Evolutionary conservation across 2,329 filamentous ascomycete species (phyloP).

Genomic region (Alternaria sp.): DNA sequence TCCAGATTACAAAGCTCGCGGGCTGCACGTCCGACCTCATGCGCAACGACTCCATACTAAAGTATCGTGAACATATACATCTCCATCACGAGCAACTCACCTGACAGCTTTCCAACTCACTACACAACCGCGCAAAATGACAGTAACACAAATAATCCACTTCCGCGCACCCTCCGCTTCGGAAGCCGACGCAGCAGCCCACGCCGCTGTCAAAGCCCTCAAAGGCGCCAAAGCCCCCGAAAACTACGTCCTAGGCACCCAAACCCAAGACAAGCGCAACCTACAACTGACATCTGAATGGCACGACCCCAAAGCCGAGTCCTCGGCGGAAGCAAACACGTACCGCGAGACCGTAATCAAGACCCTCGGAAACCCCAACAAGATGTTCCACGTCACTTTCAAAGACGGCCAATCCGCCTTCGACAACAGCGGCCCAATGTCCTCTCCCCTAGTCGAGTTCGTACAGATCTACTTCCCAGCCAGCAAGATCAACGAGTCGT

Average conservation of each 20-base stretch:
- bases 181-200: background rate
- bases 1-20: background rate
- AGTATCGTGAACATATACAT: background rate
- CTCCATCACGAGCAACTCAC: too few species aligned
- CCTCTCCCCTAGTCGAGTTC: slow-evolving; percentile 5
- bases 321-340: background rate
- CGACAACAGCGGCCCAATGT: background rate
- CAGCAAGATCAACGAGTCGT: background rate
- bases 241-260: slow-evolving; percentile 4
- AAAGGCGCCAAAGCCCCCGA: slow-evolving; percentile 5
- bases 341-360: slow-evolving; percentile 1
- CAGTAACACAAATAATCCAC: slow-evolving; percentile 4
- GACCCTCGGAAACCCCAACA: background rate
- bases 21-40: background rate
- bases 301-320: slow-evolving; percentile 1
- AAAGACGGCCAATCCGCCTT: background rate
- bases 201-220: background rate
- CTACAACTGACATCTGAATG: slow-evolving; percentile 7
- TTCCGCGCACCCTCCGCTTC: background rate
- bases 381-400: background rate
- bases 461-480: slow-evolving; percentile 1
- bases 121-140: background rate
- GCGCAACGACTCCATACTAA: background rate
- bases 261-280: background rate
- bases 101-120: background rate